Base-by-base conservation (phyloP, 768 basidiomycete genomes). In the Trametopsis cervina region DNA sequence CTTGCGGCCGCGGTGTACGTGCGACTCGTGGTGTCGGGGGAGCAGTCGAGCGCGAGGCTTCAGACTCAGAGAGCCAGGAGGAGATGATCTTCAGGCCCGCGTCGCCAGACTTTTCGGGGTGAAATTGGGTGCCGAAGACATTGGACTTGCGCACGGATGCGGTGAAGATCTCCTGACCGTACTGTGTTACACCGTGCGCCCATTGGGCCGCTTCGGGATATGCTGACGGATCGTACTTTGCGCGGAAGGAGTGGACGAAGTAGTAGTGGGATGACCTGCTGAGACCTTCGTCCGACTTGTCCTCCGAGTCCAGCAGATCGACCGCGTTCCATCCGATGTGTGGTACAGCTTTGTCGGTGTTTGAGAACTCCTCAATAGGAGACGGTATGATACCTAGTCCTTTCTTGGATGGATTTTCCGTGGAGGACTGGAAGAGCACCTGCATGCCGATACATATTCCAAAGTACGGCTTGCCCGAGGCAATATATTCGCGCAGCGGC, bases 381-480 rank as follows among this genome's bases (percentile, higher is more conserved):
- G 72, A 81, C n/a, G 89, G 86, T 53, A 99, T 83, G 54, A 91
- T 66, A 15, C 82, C 88, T 18, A 98, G 75, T n/a, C 95, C 94
- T n/a, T 59, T 64, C 22, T 70, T 68, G 17, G 63, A 59, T 13
- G 79, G 75, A 12, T 84, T 83, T 70, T 99, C 96, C 52, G 78
- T 69, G 13, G 95, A 97, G 12, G 86, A 81, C 49, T 77, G 70
- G 69, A 92, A 98, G 52, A 99, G 87, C 49, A 96, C 80, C 67
- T 99, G 96, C 83, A 99, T 85, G 58, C 96, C 96, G 60, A 99
- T 89, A 69, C 96, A 99, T 71, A 99, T 98, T 33, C 91, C 91
- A 67, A 96, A 90, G 68, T 96, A 99, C 2, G 95, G 96, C 57
- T 76, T 79, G 21, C 96, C 95, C 10, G 89, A 89, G 13, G 68